phyloP scores from a whole-genome alignment of 2,329 filamentous ascomycete genomes.

The Karstenula rhodostoma region DNA sequence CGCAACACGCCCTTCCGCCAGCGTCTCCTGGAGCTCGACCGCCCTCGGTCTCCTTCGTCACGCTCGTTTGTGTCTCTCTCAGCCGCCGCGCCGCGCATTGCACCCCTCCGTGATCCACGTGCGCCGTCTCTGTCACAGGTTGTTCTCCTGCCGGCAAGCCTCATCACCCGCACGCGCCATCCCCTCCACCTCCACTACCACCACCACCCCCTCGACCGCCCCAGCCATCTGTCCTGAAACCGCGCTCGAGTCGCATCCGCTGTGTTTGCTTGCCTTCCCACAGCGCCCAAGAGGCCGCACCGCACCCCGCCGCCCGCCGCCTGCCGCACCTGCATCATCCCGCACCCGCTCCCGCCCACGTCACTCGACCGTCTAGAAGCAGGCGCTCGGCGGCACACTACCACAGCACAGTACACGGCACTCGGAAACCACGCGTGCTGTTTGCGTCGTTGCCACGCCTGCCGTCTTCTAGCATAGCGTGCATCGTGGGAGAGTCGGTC shows the following conservation, averaged over 20 bases:
- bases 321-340: slow-evolving; percentile 19
- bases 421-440: not conserved
- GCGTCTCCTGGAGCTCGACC: not conserved
- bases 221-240: slow-evolving; percentile 33
- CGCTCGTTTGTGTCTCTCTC: slow-evolving; percentile 15
- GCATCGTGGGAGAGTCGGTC: slow-evolving; percentile 31
- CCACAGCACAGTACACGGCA: not conserved
- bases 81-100: not conserved
- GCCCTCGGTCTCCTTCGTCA: slow-evolving; percentile 15
- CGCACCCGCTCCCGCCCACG: slow-evolving; percentile 38
- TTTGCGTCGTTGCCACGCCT: slow-evolving; percentile 15
- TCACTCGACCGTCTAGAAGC: slow-evolving; percentile 29
- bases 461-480: not conserved
- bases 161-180: slow-evolving; percentile 41
- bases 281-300: not conserved
- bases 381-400: not conserved
- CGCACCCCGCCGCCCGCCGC: slow-evolving; percentile 2
- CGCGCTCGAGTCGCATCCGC: slow-evolving; percentile 24
- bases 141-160: slow-evolving; percentile 35
- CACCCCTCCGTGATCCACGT: slow-evolving; percentile 7
- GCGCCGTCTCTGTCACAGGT: slow-evolving; percentile 6
- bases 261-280: not conserved
- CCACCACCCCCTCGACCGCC: slow-evolving; percentile 17
- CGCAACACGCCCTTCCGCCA: slow-evolving; percentile 1
- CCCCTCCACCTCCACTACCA: slow-evolving; percentile 17